Evolutionary conservation across 2,329 filamentous ascomycete species (phyloP).

Genomic region (Lasiodiplodia theobromae): DNA sequence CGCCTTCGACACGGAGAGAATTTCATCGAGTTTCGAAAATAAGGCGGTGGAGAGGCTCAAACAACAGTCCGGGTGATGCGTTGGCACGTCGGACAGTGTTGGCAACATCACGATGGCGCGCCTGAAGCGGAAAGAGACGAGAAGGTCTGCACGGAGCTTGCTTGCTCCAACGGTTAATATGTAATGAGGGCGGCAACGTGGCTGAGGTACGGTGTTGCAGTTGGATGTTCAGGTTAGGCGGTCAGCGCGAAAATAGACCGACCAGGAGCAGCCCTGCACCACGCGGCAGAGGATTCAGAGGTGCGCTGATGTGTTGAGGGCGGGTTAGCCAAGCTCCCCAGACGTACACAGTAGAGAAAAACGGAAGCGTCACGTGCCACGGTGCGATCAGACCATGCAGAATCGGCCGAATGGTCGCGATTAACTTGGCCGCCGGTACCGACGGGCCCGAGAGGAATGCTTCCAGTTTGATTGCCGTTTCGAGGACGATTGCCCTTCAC

Average conservation of each 20-base stretch:
- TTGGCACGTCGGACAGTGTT: slow-evolving; percentile 32
- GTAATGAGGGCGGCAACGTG: slow-evolving; percentile 2
- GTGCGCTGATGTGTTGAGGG: slow-evolving; percentile 7
- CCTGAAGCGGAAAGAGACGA: slow-evolving; percentile 1
- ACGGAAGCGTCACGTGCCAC: neutral
- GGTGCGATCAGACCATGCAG: neutral
- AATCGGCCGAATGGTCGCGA: neutral
- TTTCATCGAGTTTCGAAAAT: slow-evolving; percentile 36
- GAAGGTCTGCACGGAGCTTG: neutral
- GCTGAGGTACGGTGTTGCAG: neutral
- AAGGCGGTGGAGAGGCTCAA: slow-evolving; percentile 45
- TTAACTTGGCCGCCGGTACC: neutral
- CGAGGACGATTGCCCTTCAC: slow-evolving; percentile 3
- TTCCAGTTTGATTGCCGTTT: neutral
- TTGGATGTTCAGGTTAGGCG: slow-evolving; percentile 17
- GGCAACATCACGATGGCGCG: slow-evolving; percentile 15
- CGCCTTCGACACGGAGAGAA: slow-evolving; percentile 38
- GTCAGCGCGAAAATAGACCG: slow-evolving; percentile 17
- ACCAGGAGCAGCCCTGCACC: slow-evolving; percentile 9
- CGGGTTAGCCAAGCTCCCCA: neutral
- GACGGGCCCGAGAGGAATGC: neutral
- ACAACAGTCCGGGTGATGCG: slow-evolving; percentile 44
- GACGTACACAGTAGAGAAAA: neutral
- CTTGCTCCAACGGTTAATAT: neutral
- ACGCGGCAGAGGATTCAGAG: neutral